phyloP scores from a whole-genome alignment of 139 green algal genomes.

The Tetradesmus obliquus region DNA sequence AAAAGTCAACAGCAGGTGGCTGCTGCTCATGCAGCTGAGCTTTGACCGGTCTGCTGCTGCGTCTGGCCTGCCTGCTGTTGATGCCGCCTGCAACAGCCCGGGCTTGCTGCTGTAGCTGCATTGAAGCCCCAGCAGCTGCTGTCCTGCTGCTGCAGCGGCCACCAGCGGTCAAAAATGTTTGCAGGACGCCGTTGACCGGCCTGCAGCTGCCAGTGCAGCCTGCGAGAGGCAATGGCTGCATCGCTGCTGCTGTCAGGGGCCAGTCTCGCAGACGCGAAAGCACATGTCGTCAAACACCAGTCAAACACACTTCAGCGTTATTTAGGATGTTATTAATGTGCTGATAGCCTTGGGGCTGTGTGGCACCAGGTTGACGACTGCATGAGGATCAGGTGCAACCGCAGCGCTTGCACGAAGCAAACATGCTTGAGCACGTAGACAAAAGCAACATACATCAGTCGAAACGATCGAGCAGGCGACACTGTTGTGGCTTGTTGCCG shows the following conservation, averaged over 20 bases:
- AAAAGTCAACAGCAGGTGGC: background rate
- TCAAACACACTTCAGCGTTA: background rate
- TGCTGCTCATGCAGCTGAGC: background rate
- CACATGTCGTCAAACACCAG: background rate
- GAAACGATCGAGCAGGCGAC: too few relatives aligned
- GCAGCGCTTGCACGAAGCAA: background rate
- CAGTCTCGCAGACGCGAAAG: background rate
- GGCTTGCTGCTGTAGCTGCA: background rate
- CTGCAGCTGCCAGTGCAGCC: background rate
- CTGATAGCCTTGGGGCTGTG: background rate
- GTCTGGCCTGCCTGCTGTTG: background rate
- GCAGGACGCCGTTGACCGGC: background rate
- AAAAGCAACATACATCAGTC: too few relatives aligned
- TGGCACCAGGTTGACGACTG: background rate
- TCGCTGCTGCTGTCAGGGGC: background rate
- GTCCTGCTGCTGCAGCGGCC: background rate
- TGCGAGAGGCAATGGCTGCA: background rate
- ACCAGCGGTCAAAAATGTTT: background rate
- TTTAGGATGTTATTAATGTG: background rate
- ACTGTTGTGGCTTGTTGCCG: background rate
- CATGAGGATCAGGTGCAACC: background rate
- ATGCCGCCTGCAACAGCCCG: background rate
- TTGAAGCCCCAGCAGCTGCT: background rate
- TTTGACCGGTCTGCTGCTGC: background rate
- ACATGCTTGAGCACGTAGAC: background rate